Evolutionary conservation across 2,329 filamentous ascomycete species (phyloP).

Genomic region (Neoarthrinium moseri): DNA sequence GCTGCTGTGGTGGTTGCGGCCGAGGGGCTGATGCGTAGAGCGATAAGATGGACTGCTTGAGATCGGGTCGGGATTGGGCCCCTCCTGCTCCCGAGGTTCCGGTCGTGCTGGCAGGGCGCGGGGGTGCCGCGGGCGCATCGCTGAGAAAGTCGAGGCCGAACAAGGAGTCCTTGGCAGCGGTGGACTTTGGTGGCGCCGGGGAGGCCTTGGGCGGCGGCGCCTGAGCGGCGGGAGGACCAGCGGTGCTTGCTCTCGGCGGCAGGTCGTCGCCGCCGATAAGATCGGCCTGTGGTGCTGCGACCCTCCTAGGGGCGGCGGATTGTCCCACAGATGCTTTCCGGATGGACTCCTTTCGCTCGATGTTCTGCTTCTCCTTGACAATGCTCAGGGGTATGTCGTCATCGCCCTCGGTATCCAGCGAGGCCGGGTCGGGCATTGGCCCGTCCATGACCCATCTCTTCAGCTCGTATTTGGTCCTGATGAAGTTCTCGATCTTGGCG

Average conservation of each 20-base stretch:
- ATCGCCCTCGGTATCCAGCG: slow-evolving; percentile 79
- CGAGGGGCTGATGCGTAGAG: slow-evolving; percentile 85
- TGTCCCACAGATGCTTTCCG: slow-evolving; percentile 59
- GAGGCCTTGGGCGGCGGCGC: slow-evolving; percentile 58
- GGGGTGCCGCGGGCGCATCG: slow-evolving; percentile 65
- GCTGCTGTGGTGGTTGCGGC: slow-evolving; percentile 59
- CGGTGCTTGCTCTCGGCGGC: slow-evolving; percentile 70
- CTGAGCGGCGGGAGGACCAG: slow-evolving; percentile 61
- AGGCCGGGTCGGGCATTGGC: slow-evolving; percentile 86
- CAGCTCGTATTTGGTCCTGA: slow-evolving; percentile 97
- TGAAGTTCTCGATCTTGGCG: slow-evolving; percentile 99
- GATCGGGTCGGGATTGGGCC: slow-evolving; percentile 80
- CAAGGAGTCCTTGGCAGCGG: slow-evolving; percentile 83
- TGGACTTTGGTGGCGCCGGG: slow-evolving; percentile 65
- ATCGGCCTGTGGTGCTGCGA: slow-evolving; percentile 60
- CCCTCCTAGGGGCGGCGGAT: slow-evolving; percentile 31
- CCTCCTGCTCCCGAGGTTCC: slow-evolving; percentile 58
- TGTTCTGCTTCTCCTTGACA: slow-evolving; percentile 65
- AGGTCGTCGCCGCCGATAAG: slow-evolving; percentile 77
- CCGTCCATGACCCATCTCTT: slow-evolving; percentile 99
- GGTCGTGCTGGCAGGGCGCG: slow-evolving; percentile 78
- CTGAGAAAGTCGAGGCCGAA: slow-evolving; percentile 93
- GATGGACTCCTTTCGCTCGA: slow-evolving; percentile 57
- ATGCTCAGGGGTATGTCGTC: slow-evolving; percentile 71
- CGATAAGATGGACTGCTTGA: slow-evolving; percentile 96